These are phyloP conservation scores for Emericellopsis atlantica DNA, from an alignment of 2,329 filamentous ascomycete species.

Conservation along the genomic window DNA sequence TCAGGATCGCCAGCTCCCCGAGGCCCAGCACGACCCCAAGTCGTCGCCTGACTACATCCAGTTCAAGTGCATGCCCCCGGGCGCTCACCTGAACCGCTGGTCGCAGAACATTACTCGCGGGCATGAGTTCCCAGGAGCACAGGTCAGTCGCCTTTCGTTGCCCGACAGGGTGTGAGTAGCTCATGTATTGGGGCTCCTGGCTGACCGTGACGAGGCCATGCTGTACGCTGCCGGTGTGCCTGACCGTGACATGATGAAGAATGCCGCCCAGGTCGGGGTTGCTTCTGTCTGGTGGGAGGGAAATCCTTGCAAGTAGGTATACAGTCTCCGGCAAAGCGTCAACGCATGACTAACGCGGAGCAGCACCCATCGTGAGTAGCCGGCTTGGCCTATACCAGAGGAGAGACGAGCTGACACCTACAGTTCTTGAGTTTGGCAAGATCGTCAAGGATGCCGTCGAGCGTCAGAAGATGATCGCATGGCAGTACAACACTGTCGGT, in stretches of 20 bases:
- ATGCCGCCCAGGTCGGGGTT: slow-evolving; percentile 78
- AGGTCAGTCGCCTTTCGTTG: slow-evolving; percentile 37
- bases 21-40: slow-evolving; percentile 22
- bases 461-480: slow-evolving; percentile 78
- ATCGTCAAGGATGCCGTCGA: slow-evolving; percentile 73
- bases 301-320: slow-evolving; percentile 79
- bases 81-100: slow-evolving; percentile 64
- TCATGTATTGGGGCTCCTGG: background rate
- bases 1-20: slow-evolving; percentile 8
- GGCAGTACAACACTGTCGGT: slow-evolving; percentile 89
- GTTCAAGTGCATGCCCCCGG: slow-evolving; percentile 36
- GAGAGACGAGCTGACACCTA: slow-evolving; percentile 2
- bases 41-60: slow-evolving; percentile 38
- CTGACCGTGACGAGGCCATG: slow-evolving; percentile 54
- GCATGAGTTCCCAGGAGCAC: slow-evolving; percentile 85
- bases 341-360: background rate
- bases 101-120: slow-evolving; percentile 69
- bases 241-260: slow-evolving; percentile 75
- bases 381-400: background rate
- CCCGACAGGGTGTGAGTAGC: background rate
- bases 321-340: background rate
- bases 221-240: slow-evolving; percentile 87
- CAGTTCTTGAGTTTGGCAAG: slow-evolving; percentile 76
- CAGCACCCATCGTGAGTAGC: slow-evolving; percentile 28
- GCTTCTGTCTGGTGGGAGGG: slow-evolving; percentile 96